Conservation (phyloP, 1,284 basidiomycete species). For the Malassezia caprae region DNA sequence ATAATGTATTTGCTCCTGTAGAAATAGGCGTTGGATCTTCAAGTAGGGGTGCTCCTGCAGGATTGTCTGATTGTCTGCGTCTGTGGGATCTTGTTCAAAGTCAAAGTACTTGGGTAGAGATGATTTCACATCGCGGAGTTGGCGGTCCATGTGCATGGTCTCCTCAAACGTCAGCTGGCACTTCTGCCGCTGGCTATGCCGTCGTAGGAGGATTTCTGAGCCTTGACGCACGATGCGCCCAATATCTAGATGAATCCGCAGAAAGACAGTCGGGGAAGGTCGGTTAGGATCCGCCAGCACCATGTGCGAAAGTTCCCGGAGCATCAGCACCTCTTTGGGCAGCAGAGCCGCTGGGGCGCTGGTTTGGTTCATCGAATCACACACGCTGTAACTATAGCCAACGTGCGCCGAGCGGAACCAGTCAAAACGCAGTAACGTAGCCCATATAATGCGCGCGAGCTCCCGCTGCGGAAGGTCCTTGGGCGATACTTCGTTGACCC, state of each 20-base stretch:
- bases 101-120: not conserved
- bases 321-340: not conserved
- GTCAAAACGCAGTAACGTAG: not conserved
- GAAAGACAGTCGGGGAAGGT: not conserved
- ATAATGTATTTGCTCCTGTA: slow-evolving; percentile 26
- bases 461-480: not conserved
- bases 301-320: not conserved
- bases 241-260: not conserved
- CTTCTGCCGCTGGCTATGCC: not conserved
- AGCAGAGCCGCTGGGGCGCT: not conserved
- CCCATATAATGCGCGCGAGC: slow-evolving; percentile 3
- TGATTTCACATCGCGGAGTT: not conserved
- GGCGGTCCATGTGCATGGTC: not conserved
- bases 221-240: not conserved
- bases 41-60: slow-evolving; percentile 21
- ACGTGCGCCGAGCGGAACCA: not conserved
- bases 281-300: not conserved
- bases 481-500: not conserved
- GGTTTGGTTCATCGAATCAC: slow-evolving; percentile 1
- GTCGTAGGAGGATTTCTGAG: not conserved
- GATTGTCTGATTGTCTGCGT: not conserved
- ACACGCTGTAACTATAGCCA: not conserved
- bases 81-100: not conserved
- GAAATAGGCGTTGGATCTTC: slow-evolving; percentile 23
- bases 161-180: not conserved